Base-by-base conservation (phyloP, 306 rosid genomes). In the Vicia sativa region DNA sequence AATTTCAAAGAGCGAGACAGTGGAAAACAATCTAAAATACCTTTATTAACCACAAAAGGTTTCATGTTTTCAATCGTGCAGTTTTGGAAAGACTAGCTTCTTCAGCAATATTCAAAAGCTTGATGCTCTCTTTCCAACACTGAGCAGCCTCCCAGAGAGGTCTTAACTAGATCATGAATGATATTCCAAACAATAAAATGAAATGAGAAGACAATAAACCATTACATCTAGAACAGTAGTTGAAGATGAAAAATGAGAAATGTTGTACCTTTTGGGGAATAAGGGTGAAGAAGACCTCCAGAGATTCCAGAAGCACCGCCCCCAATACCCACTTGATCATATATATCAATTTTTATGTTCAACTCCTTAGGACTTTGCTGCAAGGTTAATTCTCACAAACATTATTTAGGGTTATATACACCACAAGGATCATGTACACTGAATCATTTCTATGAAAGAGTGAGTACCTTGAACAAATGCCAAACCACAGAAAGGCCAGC, bases 301-400 rank as follows among this genome's bases (percentile, higher is more conserved):
- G 98, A 81, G 43, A 92, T 73, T 46, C 96, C 98, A 58, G 93
- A 92, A 61, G 96, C 98, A 53, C 96, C 98, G 4, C 98, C 98
- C 3, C 96, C 96, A 29, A 89, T 73, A 48, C 98, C 98, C 71
- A 80, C 81, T 82, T 87, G 96, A 78, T 89, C 96, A 43, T 77
- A 92, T 62, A 92, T 37, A 56, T 92, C 93, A 70, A 92, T 50
- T 62, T 67, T 74, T 21, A 90, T 14, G 44, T 81, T 56, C 65
- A 87, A 73, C n/a, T 81, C 92, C 81, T 80, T 80, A 31, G 91
- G 75, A 70, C 89, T 80, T 35, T 74, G 88, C 91, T 87, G 89
- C 69, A 81, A 64, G 38, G 7, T n/a, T n/a, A n/a, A n/a, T n/a
- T n/a, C n/a, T n/a, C n/a, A n/a, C n/a, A n/a, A n/a, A n/a, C n/a